phyloP scores from a whole-genome alignment of 768 basidiomycete species.

The Tricholoma sp. region DNA sequence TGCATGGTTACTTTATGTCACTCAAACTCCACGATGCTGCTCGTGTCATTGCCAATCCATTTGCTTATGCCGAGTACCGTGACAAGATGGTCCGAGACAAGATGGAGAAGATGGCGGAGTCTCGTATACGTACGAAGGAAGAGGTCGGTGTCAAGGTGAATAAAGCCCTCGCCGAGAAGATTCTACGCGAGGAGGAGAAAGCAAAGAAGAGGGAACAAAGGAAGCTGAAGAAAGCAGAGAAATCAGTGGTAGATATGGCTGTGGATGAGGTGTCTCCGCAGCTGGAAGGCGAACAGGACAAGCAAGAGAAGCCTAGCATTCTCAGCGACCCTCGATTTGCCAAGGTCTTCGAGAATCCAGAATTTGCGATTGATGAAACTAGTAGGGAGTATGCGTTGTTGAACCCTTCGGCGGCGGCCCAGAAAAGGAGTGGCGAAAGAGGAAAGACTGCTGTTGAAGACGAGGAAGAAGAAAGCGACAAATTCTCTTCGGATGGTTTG shows the following conservation, averaged over 20 bases:
- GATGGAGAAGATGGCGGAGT: conserved; percentile 91
- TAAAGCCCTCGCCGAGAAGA: conserved; percentile 80
- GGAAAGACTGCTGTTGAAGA: conserved; percentile 81
- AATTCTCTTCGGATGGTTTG: conserved; percentile 53
- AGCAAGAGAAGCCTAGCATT: conserved; percentile 42
- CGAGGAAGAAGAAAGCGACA: conserved; percentile 85
- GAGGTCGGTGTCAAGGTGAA: conserved; percentile 65
- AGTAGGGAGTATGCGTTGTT: conserved; percentile 87
- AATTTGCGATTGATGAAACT: conserved; percentile 86
- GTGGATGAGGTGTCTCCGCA: conserved; percentile 25
- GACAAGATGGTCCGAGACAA: conserved; percentile 84
- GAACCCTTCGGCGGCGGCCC: conserved; percentile 79
- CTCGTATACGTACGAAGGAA: conserved; percentile 82
- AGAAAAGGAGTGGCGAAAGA: conserved; percentile 36
- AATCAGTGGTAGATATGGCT: conserved; percentile 31
- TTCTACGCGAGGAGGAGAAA: conserved; percentile 61
- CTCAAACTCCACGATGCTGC: conserved; percentile 96
- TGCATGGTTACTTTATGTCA: conserved; percentile 99
- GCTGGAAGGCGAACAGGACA: conserved; percentile 27
- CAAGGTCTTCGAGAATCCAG: conserved; percentile 85
- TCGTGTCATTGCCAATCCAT: conserved; percentile 92
- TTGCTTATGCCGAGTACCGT: conserved; percentile 91
- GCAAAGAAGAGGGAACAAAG: conserved; percentile 50
- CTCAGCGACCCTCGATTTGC: conserved; percentile 87
- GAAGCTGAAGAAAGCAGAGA: conserved; percentile 43